Conservation (phyloP, 352 stramenopile genomes). For the Peronospora belbahrii region DNA sequence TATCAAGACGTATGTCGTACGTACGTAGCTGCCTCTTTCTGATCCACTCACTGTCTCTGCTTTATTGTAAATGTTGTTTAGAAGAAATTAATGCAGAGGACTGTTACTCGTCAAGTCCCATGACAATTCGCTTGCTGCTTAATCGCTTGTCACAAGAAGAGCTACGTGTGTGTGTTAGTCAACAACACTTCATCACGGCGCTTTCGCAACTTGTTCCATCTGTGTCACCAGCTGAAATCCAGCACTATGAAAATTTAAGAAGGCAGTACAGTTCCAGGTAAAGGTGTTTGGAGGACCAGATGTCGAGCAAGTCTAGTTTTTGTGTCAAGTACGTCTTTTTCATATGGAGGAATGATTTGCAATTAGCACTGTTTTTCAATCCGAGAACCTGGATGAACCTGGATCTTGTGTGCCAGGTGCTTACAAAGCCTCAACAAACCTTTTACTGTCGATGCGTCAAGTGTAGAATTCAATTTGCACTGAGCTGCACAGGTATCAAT, state of each 20-base stretch:
- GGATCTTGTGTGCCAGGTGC: too few relatives aligned
- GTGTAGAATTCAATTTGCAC: slow-evolving; percentile 16
- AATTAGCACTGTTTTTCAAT: too few relatives aligned
- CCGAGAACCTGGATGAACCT: too few relatives aligned
- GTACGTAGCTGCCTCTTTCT: slow-evolving; percentile 6
- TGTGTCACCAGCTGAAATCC: slow-evolving; percentile 76
- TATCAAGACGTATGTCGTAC: neutral
- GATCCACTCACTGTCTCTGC: slow-evolving; percentile 6
- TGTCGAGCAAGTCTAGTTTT: slow-evolving; percentile 1
- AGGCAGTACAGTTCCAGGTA: slow-evolving; percentile 78
- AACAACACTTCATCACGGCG: slow-evolving; percentile 50
- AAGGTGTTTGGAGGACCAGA: too few relatives aligned
- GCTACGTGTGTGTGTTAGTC: slow-evolving; percentile 45
- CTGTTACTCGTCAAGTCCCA: slow-evolving; percentile 69
- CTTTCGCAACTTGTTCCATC: slow-evolving; percentile 68
- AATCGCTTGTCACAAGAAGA: slow-evolving; percentile 55
- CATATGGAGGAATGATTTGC: too few relatives aligned
- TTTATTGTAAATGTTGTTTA: slow-evolving; percentile 14
- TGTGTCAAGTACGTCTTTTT: slow-evolving; percentile 4
- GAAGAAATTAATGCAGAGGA: slow-evolving; percentile 66
- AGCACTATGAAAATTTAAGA: slow-evolving; percentile 84
- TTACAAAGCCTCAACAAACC: too few relatives aligned
- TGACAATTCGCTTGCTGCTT: slow-evolving; percentile 61
- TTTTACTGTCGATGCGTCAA: too few relatives aligned
- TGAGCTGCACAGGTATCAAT: neutral